These are phyloP conservation scores for Fusarium acutatum DNA, from an alignment of 2,329 filamentous ascomycete genomes.

Conservation along the genomic window DNA sequence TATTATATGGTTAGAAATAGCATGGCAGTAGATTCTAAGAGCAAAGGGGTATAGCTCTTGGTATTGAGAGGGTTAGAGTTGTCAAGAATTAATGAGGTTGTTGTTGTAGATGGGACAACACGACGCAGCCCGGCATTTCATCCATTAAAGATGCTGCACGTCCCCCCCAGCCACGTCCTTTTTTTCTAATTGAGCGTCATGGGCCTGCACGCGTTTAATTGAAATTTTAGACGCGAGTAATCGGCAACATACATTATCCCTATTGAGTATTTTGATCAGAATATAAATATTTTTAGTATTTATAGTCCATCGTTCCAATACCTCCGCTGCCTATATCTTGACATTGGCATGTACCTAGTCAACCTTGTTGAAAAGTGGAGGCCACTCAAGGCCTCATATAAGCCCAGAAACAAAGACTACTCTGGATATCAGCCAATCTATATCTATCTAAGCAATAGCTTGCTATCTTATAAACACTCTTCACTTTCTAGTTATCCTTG, in stretches of 20 bases:
- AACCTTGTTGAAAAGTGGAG: not conserved
- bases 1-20: not conserved
- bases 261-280: not conserved
- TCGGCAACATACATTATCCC: not conserved
- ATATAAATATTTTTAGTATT: not conserved
- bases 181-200: constrained; percentile 13
- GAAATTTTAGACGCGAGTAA: not conserved
- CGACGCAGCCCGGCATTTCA: not conserved
- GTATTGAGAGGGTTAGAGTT: not conserved
- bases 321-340: not conserved
- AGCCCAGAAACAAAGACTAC: not conserved
- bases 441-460: not conserved
- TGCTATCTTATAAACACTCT: not conserved
- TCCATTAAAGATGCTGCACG: constrained; percentile 22
- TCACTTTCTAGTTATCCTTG: not conserved
- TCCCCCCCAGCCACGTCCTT: constrained; percentile 28
- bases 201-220: constrained; percentile 1
- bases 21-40: not conserved
- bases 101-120: constrained; percentile 6
- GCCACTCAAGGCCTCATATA: no score
- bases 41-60: not conserved
- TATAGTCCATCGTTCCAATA: not conserved
- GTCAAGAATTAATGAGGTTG: not conserved
- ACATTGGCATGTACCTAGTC: not conserved
- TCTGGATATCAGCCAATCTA: not conserved